Percentiles rank a stretch among this genome's conserved stretches.
Conservation (phyloP, 2,329 filamentous ascomycete genomes). For the Pestalotiopsis sp. region DNA sequence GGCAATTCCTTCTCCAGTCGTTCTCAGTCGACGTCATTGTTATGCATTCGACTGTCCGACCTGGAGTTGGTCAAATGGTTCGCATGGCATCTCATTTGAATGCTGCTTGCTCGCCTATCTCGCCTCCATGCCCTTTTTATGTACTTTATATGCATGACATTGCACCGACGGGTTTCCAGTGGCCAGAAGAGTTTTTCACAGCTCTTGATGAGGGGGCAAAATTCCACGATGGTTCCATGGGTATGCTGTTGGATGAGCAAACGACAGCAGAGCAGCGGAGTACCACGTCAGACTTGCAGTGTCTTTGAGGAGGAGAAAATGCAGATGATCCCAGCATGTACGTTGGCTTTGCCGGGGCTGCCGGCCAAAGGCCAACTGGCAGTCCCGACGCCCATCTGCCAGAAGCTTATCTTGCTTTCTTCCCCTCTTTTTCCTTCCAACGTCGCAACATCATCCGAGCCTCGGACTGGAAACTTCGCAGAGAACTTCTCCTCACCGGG, state of each 20-base stretch:
- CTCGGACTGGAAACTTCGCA: slow-evolving; percentile 23
- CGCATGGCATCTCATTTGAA: not conserved
- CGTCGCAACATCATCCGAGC: not conserved
- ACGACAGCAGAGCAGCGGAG: no score
- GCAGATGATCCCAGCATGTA: no score
- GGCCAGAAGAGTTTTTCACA: no score
- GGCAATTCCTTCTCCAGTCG: not conserved
- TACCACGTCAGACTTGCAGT: no score
- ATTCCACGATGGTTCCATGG: no score
- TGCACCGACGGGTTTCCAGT: no score
- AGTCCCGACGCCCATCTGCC: not conserved
- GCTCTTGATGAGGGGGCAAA: no score
- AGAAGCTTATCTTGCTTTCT: not conserved
- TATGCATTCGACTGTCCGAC: not conserved
- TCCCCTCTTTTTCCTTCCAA: slow-evolving; percentile 1
- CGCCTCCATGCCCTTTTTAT: not conserved
- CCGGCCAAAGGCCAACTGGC: not conserved
- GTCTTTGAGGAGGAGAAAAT: no score
- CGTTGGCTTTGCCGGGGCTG: no score
- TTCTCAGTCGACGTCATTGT: not conserved
- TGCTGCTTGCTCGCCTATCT: not conserved
- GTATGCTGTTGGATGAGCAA: no score
- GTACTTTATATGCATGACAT: no score
- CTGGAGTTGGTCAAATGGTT: not conserved
- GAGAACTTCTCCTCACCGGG: slow-evolving; percentile 28